Evolutionary conservation across 495 filamentous ascomycete species (phyloP).

Genomic region (Penicillium antarcticum): DNA sequence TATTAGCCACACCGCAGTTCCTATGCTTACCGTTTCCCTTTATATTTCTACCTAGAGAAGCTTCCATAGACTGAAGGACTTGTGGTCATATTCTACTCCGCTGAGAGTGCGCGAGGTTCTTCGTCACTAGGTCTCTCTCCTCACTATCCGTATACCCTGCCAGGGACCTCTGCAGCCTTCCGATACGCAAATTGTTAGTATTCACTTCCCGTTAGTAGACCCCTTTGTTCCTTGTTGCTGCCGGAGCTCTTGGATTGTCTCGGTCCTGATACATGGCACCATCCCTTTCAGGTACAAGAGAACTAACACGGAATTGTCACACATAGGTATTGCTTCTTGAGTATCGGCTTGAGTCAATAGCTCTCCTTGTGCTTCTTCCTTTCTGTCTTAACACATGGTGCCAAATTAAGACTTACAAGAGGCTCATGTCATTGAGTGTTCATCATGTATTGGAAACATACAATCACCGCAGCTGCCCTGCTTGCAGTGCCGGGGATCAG

Average conservation of each 20-base stretch:
- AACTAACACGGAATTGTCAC: not conserved
- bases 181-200: not conserved
- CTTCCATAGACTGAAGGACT: not conserved
- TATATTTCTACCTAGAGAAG: not conserved
- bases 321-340: not conserved
- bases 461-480: conserved; percentile 25
- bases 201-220: not conserved
- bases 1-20: not conserved
- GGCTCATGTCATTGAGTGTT: conserved; percentile 6
- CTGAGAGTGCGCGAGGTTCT: not conserved
- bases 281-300: too few relatives aligned
- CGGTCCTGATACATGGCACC: not conserved
- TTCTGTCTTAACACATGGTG: conserved; percentile 7
- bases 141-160: not conserved
- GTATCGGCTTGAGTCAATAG: not conserved
- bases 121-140: not conserved
- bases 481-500: conserved; percentile 27
- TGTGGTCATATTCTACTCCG: not conserved
- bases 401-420: not conserved
- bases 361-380: not conserved
- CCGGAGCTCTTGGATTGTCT: too few relatives aligned
- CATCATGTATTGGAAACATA: conserved; percentile 35
- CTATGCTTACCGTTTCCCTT: not conserved
- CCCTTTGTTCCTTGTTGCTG: not conserved
- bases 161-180: not conserved